Evolutionary conservation across 2,329 filamentous ascomycete genomes (phyloP), one percentile per base, ranked within the genome.

Genomic region (Aspergillus sp.): DNA sequence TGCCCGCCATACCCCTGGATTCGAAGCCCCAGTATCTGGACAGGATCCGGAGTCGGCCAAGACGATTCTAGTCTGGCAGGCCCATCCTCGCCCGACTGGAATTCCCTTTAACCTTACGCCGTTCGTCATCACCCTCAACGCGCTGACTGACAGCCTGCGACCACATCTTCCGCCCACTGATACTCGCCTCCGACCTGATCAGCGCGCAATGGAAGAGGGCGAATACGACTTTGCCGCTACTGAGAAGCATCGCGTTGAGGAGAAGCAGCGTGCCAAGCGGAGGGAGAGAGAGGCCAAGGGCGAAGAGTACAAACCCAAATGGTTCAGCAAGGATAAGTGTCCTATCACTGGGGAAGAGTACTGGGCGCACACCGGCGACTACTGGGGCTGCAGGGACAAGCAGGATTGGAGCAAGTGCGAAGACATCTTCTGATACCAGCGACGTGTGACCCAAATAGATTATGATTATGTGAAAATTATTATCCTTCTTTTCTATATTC

Each of bases 141-240:
- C 93, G 67, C 84, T 97, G 54, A 90, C 94, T 57, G 91, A 96
- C n/a, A 82, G 86, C n/a, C 83, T 99, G 19, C 82, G 80, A 55
- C 86, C 89, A 4, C 87, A 90, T 79, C 81, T 99, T 17, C 91
- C 95, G 43, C 95, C 95, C 0, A 99, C 95, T 0, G 95, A 99
- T 76, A 96, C 94, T 1, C 85, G 95, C n/a, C 82, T 97, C 34
- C 85, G 95, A 31, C 94, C 95, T 0, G 95, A 99, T 77, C 95
- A 99, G 80, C 86, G 95, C 11, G 95, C 95, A 2, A 99, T 99
- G 95, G 95, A 99, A 76, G 93, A 98, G 64, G 95, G 94, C n/a
- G 87, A 93, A 77, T 99, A 99, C 73, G 94, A 98, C 72, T 84
- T 95, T 62, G 95, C 95, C 1, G 95, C 94, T 0, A 87, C 86